These are phyloP conservation scores for Diaporthe velutina DNA, from an alignment of 2,329 filamentous ascomycete species.

Conservation along the genomic window DNA sequence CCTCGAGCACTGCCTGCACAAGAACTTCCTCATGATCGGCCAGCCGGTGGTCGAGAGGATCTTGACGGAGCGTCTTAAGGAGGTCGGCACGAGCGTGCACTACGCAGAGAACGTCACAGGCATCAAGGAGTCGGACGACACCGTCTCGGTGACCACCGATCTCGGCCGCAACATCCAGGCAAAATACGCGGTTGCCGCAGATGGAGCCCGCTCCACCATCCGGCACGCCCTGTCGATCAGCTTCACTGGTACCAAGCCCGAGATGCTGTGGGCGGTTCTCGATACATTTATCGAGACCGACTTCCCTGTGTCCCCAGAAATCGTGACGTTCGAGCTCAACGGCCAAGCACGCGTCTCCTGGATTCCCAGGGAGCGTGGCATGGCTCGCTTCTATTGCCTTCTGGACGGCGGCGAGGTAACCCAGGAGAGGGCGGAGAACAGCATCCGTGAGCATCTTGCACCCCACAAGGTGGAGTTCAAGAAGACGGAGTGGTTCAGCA, in stretches of 20 bases:
- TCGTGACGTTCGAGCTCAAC: conserved; percentile 61
- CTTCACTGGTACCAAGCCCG: conserved; percentile 61
- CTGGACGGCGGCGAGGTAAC: conserved; percentile 57
- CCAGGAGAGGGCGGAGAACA: conserved; percentile 54
- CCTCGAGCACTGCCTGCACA: conserved; percentile 58
- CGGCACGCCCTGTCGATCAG: conserved; percentile 54
- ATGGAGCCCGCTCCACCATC: conserved; percentile 64
- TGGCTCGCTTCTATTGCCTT: conserved; percentile 61
- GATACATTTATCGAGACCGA: conserved; percentile 64
- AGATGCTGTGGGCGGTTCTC: conserved; percentile 63
- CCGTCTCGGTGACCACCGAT: conserved; percentile 47
- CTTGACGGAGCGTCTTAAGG: conserved; percentile 51
- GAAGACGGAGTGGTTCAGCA: conserved; percentile 63
- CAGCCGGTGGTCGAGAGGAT: conserved; percentile 59
- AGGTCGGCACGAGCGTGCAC: conserved; percentile 44
- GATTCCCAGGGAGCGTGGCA: conserved; percentile 61
- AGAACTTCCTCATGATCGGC: conserved; percentile 64
- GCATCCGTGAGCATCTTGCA: conserved; percentile 58
- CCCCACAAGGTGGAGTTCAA: conserved; percentile 58
- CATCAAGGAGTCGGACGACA: conserved; percentile 45
- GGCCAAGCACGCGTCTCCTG: conserved; percentile 61
- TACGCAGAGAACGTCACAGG: conserved; percentile 54
- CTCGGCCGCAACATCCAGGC: conserved; percentile 50
- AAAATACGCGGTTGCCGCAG: conserved; percentile 63
- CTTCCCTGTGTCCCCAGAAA: conserved; percentile 59